These are phyloP conservation scores for Colletotrichum incanum DNA, from an alignment of 2,329 filamentous ascomycete genomes.

Conservation along the genomic window DNA sequence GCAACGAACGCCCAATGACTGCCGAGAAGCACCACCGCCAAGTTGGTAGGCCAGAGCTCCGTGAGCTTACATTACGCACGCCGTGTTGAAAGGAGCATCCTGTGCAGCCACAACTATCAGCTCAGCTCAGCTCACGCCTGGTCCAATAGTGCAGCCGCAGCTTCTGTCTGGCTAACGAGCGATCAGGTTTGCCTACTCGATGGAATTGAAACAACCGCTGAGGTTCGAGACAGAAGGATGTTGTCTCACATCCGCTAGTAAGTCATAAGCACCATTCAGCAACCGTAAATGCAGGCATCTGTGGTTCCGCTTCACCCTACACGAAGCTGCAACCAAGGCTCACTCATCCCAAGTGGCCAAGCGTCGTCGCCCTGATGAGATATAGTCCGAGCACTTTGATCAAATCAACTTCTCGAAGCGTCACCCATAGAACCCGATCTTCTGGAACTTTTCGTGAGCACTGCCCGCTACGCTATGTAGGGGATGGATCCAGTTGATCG, in stretches of 20 bases:
- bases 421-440: background rate
- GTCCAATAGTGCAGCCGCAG: slow-evolving; percentile 15
- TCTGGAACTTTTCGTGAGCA: background rate
- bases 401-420: background rate
- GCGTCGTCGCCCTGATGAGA: background rate
- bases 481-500: background rate
- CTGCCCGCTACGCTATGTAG: background rate
- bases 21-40: background rate
- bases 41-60: slow-evolving; percentile 14
- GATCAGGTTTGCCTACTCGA: slow-evolving; percentile 2
- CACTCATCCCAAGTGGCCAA: slow-evolving; percentile 10
- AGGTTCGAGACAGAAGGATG: slow-evolving; percentile 12
- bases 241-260: slow-evolving; percentile 20
- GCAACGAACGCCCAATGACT: background rate
- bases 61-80: background rate
- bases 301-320: background rate
- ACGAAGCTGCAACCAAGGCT: background rate
- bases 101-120: slow-evolving; percentile 9
- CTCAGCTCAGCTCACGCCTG: slow-evolving; percentile 1
- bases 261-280: slow-evolving; percentile 14
- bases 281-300: slow-evolving; percentile 1
- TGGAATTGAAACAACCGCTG: slow-evolving; percentile 25
- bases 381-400: background rate
- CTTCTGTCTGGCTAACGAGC: background rate
- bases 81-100: background rate